These are phyloP conservation scores for Echites panduratus DNA, from an alignment of 257 asterid species.

Conservation along the genomic window DNA sequence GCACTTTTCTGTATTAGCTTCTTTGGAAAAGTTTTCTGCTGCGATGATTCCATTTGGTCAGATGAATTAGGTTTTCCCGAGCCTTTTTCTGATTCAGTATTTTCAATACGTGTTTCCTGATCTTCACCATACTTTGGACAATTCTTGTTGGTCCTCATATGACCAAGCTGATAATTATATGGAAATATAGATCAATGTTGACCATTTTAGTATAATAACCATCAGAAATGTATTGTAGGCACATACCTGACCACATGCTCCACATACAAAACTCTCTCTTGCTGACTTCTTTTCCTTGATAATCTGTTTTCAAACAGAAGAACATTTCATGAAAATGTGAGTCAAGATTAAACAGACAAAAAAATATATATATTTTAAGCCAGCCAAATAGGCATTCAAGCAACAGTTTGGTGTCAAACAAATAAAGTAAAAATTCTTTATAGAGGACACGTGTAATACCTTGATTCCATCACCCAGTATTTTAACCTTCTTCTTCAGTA, in stretches of 20 bases:
- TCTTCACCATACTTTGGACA: slow-evolving; percentile 96
- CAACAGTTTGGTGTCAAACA: background rate
- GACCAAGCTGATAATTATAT: slow-evolving; percentile 67
- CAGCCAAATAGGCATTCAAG: background rate
- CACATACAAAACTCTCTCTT: slow-evolving; percentile 94
- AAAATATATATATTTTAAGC: background rate
- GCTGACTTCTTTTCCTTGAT: slow-evolving; percentile 95
- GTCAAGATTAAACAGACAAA: too few relatives aligned
- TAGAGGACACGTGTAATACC: slow-evolving; percentile 39
- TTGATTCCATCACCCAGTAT: slow-evolving; percentile 84
- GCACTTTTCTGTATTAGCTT: slow-evolving; percentile 57
- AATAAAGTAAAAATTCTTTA: slow-evolving; percentile 9
- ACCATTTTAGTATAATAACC: slow-evolving; percentile 12
- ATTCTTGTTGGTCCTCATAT: slow-evolving; percentile 97
- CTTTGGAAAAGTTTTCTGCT: slow-evolving; percentile 45
- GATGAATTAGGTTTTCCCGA: slow-evolving; percentile 33
- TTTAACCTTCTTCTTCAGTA: slow-evolving; percentile 65
- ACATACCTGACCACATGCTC: slow-evolving; percentile 97
- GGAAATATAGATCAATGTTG: slow-evolving; percentile 9
- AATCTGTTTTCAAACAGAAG: slow-evolving; percentile 41
- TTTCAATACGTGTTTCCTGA: slow-evolving; percentile 58
- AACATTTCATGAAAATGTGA: background rate
- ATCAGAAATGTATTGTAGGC: slow-evolving; percentile 14
- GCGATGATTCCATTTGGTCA: slow-evolving; percentile 66
- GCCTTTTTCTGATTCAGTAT: slow-evolving; percentile 56